Percentiles rank a stretch among this genome's conserved stretches.
These are phyloP conservation scores for Carex myosuroides DNA, from an alignment of 176 grass and related monocot species.

Conservation along the genomic window DNA sequence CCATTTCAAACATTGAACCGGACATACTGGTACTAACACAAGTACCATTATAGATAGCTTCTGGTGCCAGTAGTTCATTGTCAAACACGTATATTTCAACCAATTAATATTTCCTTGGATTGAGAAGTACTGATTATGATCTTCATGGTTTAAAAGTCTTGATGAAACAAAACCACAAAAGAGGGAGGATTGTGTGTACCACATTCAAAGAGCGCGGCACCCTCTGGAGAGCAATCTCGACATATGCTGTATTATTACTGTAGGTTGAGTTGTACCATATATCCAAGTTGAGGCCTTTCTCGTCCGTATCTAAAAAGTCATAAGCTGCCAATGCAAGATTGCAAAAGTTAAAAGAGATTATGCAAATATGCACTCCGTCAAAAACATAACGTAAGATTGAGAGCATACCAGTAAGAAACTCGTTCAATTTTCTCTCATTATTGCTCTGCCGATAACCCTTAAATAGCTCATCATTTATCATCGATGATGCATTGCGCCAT, in stretches of 20 bases:
- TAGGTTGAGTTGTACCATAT: slow-evolving; percentile 97
- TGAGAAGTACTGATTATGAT: not conserved
- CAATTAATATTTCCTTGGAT: not conserved
- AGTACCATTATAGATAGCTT: not conserved
- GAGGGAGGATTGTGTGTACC: slow-evolving; percentile 22
- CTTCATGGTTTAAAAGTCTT: not conserved
- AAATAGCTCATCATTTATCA: slow-evolving; percentile 68
- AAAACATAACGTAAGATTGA: not conserved
- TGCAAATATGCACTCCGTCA: not conserved
- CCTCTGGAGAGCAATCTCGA: slow-evolving; percentile 26
- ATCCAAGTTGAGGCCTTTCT: slow-evolving; percentile 49
- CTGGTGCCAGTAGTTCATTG: not conserved
- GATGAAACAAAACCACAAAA: not conserved
- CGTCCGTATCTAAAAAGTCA: slow-evolving; percentile 67
- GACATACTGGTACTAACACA: not conserved
- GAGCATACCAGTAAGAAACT: slow-evolving; percentile 61
- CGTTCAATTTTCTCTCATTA: slow-evolving; percentile 45
- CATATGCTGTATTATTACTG: slow-evolving; percentile 51
- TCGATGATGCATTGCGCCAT: slow-evolving; percentile 64
- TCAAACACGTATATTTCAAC: not conserved
- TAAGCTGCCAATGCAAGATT: slow-evolving; percentile 48
- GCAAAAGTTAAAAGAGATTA: not conserved
- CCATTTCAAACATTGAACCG: not conserved
- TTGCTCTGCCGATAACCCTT: slow-evolving; percentile 60
- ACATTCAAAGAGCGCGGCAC: slow-evolving; percentile 74